Base-by-base conservation (phyloP, 257 asterid species). In the Salvia miltiorrhiza region DNA sequence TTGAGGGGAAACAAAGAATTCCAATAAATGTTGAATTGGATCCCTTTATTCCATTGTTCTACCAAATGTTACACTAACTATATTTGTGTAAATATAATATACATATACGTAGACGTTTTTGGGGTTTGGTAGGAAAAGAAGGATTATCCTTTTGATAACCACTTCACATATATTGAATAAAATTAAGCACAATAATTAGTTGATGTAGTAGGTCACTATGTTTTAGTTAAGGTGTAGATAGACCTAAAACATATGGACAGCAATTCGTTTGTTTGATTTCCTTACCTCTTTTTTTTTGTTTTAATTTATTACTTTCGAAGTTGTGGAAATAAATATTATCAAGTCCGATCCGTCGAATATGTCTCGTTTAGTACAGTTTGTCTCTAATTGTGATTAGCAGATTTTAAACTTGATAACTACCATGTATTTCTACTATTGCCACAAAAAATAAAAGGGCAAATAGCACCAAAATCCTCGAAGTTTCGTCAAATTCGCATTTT, bases 51-150 rank as follows among this genome's bases (percentile, higher is more conserved):
- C 12, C 11, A 16, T 68, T 63, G 43, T 65, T 62, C 49, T 50
- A 71, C 77, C 77, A 76, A 37, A 71, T 62, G 66, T 9, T 32
- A 64, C 73, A 64, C 70, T 63, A 56, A 45, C 37, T 64, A 26
- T 63, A 53, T 17, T 11, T 10, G 3, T 52, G 9, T 67, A 30
- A 1, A 30, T 30, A 30, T 30, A 30, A 30, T 30, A 1, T 21
- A 50, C 39, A 14, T n/a, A 67, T 33, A 16, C 6, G 39, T 59
- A 8, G 55, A 7, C 13, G 44, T 41, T 69, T 63, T 35, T 62
- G 57, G 73, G 69, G 77, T 71, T 61, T 76, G 77, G 70, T 71
- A 16, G 39, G 77, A 71, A 65, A 48, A 24, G 56, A 50, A 63
- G 59, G 56, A 53, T 75, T 50, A 43, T 76, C 17, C 74, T 35